phyloP scores from a whole-genome alignment of 1,284 basidiomycete genomes.

The Tylopilus microsporus region DNA sequence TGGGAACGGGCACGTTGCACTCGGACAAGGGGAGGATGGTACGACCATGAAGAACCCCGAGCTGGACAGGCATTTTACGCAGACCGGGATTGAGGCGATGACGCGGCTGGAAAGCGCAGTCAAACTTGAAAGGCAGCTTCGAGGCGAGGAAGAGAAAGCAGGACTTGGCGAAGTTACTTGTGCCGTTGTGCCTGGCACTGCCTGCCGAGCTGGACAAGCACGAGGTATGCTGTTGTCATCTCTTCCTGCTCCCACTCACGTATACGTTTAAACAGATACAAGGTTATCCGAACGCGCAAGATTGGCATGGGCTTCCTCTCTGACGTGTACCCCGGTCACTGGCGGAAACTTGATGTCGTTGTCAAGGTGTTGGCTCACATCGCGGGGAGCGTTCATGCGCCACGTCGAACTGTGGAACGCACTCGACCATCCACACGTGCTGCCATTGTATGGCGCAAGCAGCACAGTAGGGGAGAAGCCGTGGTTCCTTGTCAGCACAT shows the following conservation, averaged over 20 bases:
- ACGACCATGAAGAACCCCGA: slow-evolving; percentile 4
- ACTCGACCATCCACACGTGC: slow-evolving; percentile 50
- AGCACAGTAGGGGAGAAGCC: slow-evolving; percentile 53
- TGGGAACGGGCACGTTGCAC: neutral
- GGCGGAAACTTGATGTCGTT: slow-evolving; percentile 57
- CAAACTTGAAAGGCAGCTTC: neutral
- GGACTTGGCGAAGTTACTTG: slow-evolving; percentile 7
- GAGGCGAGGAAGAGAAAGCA: neutral
- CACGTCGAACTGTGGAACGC: slow-evolving; percentile 51
- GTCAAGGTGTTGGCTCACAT: slow-evolving; percentile 51
- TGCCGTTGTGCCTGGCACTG: slow-evolving; percentile 18
- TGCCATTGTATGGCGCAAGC: slow-evolving; percentile 57
- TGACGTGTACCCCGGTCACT: slow-evolving; percentile 63
- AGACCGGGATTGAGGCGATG: slow-evolving; percentile 48
- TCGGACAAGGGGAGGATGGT: neutral
- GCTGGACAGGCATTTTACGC: slow-evolving; percentile 43
- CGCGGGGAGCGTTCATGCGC: slow-evolving; percentile 46
- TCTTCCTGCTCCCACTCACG: neutral
- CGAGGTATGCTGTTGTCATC: slow-evolving; percentile 34
- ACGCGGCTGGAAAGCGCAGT: slow-evolving; percentile 36
- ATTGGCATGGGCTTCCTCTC: slow-evolving; percentile 68
- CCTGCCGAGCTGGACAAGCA: slow-evolving; percentile 72
- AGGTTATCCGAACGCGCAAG: slow-evolving; percentile 58
- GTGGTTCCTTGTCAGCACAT: slow-evolving; percentile 69
- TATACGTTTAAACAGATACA: slow-evolving; percentile 39